Percentiles rank a stretch among this genome's conserved stretches.
Evolutionary conservation across 2,329 filamentous ascomycete species (phyloP).

Genomic region (Metarhizium humberi): DNA sequence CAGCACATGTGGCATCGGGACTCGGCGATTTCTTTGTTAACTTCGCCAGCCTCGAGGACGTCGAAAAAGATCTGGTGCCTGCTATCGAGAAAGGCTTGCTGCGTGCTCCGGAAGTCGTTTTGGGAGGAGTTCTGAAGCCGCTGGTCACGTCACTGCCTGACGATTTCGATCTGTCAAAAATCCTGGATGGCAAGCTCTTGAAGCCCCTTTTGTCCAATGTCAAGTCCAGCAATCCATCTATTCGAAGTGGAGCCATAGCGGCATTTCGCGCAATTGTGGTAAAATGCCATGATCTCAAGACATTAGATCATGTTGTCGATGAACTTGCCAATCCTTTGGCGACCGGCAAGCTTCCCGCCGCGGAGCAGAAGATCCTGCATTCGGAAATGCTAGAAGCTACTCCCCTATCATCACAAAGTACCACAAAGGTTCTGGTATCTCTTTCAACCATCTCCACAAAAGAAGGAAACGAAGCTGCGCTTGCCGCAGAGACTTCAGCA

Average conservation of each 20-base stretch:
- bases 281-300: constrained; percentile 46
- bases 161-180: constrained; percentile 66
- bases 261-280: constrained; percentile 64
- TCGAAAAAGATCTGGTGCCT: constrained; percentile 68
- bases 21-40: constrained; percentile 73
- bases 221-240: constrained; percentile 76
- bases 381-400: constrained; percentile 68
- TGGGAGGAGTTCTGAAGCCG: constrained; percentile 68
- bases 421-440: constrained; percentile 55
- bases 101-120: constrained; percentile 79
- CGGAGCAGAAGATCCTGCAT: constrained; percentile 77
- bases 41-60: constrained; percentile 65
- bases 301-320: constrained; percentile 59
- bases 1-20: constrained; percentile 61
- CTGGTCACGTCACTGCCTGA: constrained; percentile 62
- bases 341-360: constrained; percentile 69
- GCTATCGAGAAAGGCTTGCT: constrained; percentile 82
- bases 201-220: constrained; percentile 85
- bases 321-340: constrained; percentile 76
- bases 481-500: constrained; percentile 65
- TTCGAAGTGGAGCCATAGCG: constrained; percentile 65
- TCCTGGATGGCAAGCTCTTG: constrained; percentile 62
- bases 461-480: constrained; percentile 79
- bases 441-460: constrained; percentile 65
- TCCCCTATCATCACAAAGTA: constrained; percentile 49